Base-by-base conservation (phyloP, 495 filamentous ascomycete genomes). In the Hyaloscypha variabilis region DNA sequence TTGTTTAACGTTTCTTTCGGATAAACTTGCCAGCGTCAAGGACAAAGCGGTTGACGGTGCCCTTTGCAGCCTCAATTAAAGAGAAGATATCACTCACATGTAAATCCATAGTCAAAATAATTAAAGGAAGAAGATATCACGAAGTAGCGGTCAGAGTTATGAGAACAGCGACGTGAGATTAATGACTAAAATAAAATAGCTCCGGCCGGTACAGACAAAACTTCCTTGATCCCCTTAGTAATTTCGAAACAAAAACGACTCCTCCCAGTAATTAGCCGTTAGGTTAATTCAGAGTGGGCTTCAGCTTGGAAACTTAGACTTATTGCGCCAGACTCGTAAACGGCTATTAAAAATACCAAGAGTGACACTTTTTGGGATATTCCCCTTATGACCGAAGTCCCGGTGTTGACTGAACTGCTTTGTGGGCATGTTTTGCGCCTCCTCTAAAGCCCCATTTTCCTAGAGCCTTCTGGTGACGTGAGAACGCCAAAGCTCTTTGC, bases 91-190 rank as follows among this genome's bases (percentile, higher is more conserved):
- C 50, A 53, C 50, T 53, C 50, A 53, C 50, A 53, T 53, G 3
- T 53, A 53, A 26, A 53, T 53, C 50, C 3, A 53, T 53, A 53
- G 50, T 53, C 50, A 53, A 53, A 53, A 53, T 53, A 53, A 53
- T 53, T 53, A 53, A 53, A 53, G 50, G 1, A 53, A 53, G 50
- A 49, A n/a, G 42, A 49, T 49, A 49, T 49, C 42, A 49, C 42
- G 42, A 49, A 49, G 42, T 49, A 49, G 11, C 42, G 42, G 42
- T 49, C 42, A 49, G 42, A 49, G 42, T 49, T 49, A 49, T 49
- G 42, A 53, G 31, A 34, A 34, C 31, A 34, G 1, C 31, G 2
- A 34, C 2, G 2, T 34, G 31, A 34, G 8, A 34, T 21, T 2
- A 53, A 21, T 23, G 50, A 34, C 31, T 1, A 1, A 1, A 34